phyloP scores from a whole-genome alignment of 495 filamentous ascomycete genomes.

The Aspergillus diversus region DNA sequence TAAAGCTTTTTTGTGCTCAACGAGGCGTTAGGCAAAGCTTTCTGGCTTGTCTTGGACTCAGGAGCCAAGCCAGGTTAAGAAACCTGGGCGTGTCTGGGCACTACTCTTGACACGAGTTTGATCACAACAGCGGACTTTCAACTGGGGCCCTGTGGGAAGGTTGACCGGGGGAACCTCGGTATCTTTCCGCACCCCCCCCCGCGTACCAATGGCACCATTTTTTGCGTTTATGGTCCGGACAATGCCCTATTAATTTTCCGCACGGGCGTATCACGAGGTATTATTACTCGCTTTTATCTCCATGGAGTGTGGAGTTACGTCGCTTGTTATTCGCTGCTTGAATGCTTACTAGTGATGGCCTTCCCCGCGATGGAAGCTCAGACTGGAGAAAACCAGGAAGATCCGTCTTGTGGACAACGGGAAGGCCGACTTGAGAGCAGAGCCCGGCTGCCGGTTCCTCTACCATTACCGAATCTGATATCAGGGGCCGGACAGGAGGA shows the following conservation, averaged over 20 bases:
- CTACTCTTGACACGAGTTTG: no score
- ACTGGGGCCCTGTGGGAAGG: no score
- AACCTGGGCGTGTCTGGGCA: slow-evolving; percentile 8
- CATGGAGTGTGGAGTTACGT: no score
- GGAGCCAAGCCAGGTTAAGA: slow-evolving; percentile 13
- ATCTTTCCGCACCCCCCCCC: neutral
- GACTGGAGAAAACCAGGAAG: neutral
- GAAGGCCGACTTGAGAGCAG: neutral
- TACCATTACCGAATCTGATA: neutral
- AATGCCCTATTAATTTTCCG: no score
- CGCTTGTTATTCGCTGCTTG: no score
- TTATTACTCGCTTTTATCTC: no score
- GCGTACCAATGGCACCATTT: no score
- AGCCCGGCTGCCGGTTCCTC: neutral
- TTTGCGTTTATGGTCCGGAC: no score
- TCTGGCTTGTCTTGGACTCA: neutral
- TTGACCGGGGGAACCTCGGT: neutral
- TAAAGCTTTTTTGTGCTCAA: neutral
- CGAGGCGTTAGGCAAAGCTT: neutral
- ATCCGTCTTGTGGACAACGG: neutral
- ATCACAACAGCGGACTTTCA: no score
- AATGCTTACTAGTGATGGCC: no score
- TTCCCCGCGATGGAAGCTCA: neutral
- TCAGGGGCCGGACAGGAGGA: neutral
- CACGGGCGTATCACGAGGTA: no score